Conservation (phyloP, 2,329 filamentous ascomycete species). For the Colletotrichum sp. region DNA sequence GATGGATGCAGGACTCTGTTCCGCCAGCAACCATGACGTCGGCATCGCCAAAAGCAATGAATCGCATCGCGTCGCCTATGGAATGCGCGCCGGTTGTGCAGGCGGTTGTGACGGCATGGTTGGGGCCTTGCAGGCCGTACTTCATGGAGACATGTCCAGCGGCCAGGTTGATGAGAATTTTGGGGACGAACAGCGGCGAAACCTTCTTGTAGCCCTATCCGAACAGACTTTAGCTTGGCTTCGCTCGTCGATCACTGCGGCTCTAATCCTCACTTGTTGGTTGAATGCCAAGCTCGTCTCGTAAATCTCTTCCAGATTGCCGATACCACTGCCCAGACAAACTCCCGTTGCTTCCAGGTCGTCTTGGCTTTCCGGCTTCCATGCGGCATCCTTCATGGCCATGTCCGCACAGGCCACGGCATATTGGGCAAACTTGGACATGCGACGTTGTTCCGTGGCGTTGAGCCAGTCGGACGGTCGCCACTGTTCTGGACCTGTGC, state of each 20-base stretch:
- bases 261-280: slow-evolving; percentile 61
- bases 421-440: slow-evolving; percentile 93
- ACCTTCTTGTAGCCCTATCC: slow-evolving; percentile 87
- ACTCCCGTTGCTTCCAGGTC: slow-evolving; percentile 83
- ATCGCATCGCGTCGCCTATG: slow-evolving; percentile 90
- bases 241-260: slow-evolving; percentile 15
- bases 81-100: slow-evolving; percentile 97
- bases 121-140: slow-evolving; percentile 87
- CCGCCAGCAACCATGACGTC: slow-evolving; percentile 97
- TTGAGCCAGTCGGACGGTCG: slow-evolving; percentile 58
- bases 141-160: slow-evolving; percentile 95
- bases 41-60: slow-evolving; percentile 90
- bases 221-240: slow-evolving; percentile 18
- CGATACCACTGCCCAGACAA: slow-evolving; percentile 93
- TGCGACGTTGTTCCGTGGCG: slow-evolving; percentile 69
- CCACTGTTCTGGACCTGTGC: slow-evolving; percentile 49
- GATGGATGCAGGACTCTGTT: slow-evolving; percentile 94
- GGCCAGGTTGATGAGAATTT: slow-evolving; percentile 91
- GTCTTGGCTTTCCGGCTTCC: slow-evolving; percentile 65
- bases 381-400: slow-evolving; percentile 82
- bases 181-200: slow-evolving; percentile 91
- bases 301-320: slow-evolving; percentile 91
- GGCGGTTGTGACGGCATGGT: slow-evolving; percentile 90
- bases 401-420: slow-evolving; percentile 86
- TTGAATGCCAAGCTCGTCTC: slow-evolving; percentile 80